Conservation (phyloP, 75 land plant species). For the Selaginella moellendorffii region DNA sequence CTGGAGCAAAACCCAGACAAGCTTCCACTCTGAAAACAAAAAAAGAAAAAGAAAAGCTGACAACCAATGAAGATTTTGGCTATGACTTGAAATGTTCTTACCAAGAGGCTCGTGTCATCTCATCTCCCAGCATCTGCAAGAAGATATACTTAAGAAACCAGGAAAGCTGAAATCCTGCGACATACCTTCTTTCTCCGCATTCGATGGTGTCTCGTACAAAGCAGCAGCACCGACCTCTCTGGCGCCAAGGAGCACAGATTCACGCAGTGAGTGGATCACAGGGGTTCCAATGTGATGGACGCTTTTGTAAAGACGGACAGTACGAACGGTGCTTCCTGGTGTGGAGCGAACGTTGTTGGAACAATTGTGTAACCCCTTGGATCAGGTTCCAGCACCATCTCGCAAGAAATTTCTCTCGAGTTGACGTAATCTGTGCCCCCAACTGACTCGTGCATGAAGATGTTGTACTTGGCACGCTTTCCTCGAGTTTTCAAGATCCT, state of each 20-base stretch:
- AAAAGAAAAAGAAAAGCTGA: no score
- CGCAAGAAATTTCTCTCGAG: slow-evolving; percentile 96
- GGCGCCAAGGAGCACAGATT: no score
- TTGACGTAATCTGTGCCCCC: slow-evolving; percentile 98
- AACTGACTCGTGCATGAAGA: slow-evolving; percentile 88
- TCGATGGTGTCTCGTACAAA: no score
- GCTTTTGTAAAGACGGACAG: slow-evolving; percentile 97
- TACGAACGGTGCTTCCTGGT: slow-evolving; percentile 97
- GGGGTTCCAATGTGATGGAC: slow-evolving; percentile 62
- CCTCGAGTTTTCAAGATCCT: slow-evolving; percentile 90
- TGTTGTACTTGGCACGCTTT: slow-evolving; percentile 78
- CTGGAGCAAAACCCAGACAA: no score
- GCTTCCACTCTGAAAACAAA: no score
- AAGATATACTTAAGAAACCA: background rate
- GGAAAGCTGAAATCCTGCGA: background rate
- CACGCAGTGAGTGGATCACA: slow-evolving; percentile 17
- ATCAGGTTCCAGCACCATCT: slow-evolving; percentile 95
- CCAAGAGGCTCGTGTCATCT: background rate
- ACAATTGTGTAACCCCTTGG: slow-evolving; percentile 98
- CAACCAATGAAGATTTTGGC: no score
- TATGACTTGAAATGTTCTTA: background rate
- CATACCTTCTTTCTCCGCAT: background rate
- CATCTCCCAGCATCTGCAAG: no score
- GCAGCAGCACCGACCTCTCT: no score
- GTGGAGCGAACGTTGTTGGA: slow-evolving; percentile 85